Conservation (phyloP, 129 eudicot species). For the Pulicaria dysenterica region DNA sequence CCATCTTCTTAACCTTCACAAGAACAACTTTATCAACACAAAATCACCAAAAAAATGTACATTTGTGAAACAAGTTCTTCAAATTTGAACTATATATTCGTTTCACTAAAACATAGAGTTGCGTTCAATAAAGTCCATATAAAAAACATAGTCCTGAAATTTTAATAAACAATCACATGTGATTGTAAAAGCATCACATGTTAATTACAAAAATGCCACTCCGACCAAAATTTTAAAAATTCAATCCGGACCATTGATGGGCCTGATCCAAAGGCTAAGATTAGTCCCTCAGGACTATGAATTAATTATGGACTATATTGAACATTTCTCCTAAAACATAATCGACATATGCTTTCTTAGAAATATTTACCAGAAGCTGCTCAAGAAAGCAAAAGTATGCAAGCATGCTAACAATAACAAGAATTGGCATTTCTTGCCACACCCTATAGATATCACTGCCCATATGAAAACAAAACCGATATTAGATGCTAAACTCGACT, state of each 20-base stretch:
- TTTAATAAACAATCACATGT: too few species aligned
- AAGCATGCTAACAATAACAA: slow-evolving; percentile 88
- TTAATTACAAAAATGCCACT: too few species aligned
- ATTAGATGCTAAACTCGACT: background rate
- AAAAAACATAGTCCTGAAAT: too few species aligned
- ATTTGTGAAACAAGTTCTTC: background rate
- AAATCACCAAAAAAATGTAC: background rate
- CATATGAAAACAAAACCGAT: slow-evolving; percentile 5
- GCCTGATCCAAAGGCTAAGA: too few species aligned
- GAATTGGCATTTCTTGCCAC: slow-evolving; percentile 94
- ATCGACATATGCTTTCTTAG: background rate
- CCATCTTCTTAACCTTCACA: slow-evolving; percentile 76
- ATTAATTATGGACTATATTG: too few species aligned
- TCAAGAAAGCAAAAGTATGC: slow-evolving; percentile 96
- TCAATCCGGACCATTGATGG: too few species aligned
- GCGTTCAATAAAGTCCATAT: too few species aligned
- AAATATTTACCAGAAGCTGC: slow-evolving; percentile 76
- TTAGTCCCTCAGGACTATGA: too few species aligned
- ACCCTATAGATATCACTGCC: slow-evolving; percentile 57
- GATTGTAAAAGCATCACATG: too few species aligned
- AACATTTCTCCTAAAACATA: slow-evolving; percentile 6
- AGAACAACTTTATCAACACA: slow-evolving; percentile 9
- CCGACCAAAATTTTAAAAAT: too few species aligned
- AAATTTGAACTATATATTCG: background rate
- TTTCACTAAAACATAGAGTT: too few species aligned